Percentiles rank a stretch among this genome's conserved stretches.
phyloP scores from a whole-genome alignment of 2,329 filamentous ascomycete genomes.

The Scopulariopsis brevicaulis region DNA sequence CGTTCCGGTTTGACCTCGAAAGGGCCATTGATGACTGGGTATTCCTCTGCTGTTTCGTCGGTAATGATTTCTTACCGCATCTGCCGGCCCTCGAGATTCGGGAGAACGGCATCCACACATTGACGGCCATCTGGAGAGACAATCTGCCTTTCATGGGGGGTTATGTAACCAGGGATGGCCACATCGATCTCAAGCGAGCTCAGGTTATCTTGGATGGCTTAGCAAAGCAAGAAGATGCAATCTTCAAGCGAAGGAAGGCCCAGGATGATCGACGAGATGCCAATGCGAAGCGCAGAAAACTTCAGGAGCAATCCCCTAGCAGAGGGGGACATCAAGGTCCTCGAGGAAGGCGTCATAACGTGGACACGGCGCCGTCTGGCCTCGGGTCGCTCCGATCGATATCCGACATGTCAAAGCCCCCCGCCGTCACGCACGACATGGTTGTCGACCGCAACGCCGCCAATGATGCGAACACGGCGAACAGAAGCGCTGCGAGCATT shows the following conservation, averaged over 20 bases:
- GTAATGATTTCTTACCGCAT: slow-evolving; percentile 96
- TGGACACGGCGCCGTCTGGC: slow-evolving; percentile 1
- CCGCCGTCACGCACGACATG: slow-evolving; percentile 72
- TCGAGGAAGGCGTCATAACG: slow-evolving; percentile 10
- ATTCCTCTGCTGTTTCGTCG: slow-evolving; percentile 98
- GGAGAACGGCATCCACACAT: slow-evolving; percentile 91
- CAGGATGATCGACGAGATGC: slow-evolving; percentile 75
- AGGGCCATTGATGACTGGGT: slow-evolving; percentile 96
- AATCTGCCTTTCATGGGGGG: slow-evolving; percentile 86
- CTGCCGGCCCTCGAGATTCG: slow-evolving; percentile 94
- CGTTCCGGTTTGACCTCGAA: slow-evolving; percentile 87
- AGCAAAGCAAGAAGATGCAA: slow-evolving; percentile 85
- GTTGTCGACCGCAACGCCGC: slow-evolving; percentile 62
- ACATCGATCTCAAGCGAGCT: slow-evolving; percentile 75
- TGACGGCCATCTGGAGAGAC: slow-evolving; percentile 95
- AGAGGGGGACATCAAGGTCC: background rate
- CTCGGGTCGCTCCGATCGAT: slow-evolving; percentile 21
- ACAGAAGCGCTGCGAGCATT: slow-evolving; percentile 87
- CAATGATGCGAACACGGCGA: slow-evolving; percentile 65
- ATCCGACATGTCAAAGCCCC: slow-evolving; percentile 38
- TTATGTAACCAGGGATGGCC: slow-evolving; percentile 90
- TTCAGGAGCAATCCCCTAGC: slow-evolving; percentile 39
- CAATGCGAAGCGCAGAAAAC: slow-evolving; percentile 64
- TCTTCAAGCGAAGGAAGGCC: slow-evolving; percentile 81
- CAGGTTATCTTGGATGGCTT: slow-evolving; percentile 82